Evolutionary conservation across 2,329 filamentous ascomycete genomes (phyloP), one percentile per base, ranked within the genome.

Genomic region (Arthrinium phaeospermum): DNA sequence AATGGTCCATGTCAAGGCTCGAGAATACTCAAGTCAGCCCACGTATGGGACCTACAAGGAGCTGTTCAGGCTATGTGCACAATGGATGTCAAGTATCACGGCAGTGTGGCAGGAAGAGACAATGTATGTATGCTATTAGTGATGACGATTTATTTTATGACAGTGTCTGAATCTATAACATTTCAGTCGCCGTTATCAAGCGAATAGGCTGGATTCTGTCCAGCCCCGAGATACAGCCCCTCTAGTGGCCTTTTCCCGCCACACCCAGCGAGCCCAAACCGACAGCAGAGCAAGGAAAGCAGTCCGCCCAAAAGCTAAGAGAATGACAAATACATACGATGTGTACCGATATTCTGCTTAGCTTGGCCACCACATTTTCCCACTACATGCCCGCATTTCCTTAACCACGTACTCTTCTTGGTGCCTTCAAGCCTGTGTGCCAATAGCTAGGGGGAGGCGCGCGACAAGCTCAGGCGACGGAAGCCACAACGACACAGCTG

Each of bases 161-260:
- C 53, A 61, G 30, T 37, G 30, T 61, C 53, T 37, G 53, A 61
- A 24, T 64, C 57, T 64, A 64, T 64, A 64, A 34, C 34, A 64
- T 41, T 13, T 41, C 57, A 64, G 41, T 64, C 57, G 34, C 30
- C 34, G 19, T 64, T 14, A 19, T 41, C 22, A 37, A 64, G 57
- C 34, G 57, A 64, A 22, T 19, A 64, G 57, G 57, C 57, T 64
- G 57, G 34, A 64, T 64, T 37, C 57, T 37, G 57, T 64, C 57
- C 34, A 64, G 57, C 57, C 57, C 8, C 22, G 34, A n/a, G 27
- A 64, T 64, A 34, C 57, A 64, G 22, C n/a, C 8, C 57, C 34
- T 64, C 57, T 64, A 64, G 34, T n/a, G 34, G 4, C 57, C 34
- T 64, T 64, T 34, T 64, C 34, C 57, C 57, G n/a, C 57, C 8